Evolutionary conservation across 805 yeast genomes (phyloP).

Genomic region (Ogataea kodamae): DNA sequence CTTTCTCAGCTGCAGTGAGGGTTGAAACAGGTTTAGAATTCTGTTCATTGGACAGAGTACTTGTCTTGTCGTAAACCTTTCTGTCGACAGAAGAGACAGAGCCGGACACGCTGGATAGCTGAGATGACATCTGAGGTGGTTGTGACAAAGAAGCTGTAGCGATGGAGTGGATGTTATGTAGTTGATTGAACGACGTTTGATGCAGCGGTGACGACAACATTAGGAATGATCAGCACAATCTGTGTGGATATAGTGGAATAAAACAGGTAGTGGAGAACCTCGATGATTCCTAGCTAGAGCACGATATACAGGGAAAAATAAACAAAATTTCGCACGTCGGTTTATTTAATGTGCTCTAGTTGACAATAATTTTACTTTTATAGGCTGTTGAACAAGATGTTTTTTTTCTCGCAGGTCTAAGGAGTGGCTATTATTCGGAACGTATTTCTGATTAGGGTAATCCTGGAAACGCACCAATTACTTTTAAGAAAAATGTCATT

Average conservation of each 20-base stretch:
- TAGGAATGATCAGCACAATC: too few species aligned
- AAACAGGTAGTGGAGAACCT: background rate
- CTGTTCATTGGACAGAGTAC: slow-evolving; percentile 1
- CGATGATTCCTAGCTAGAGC: slow-evolving; percentile 1
- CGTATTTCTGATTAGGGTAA: slow-evolving; percentile 5
- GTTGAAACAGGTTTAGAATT: slow-evolving; percentile 6
- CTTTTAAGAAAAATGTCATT: slow-evolving; percentile 2
- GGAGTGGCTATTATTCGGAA: slow-evolving; percentile 6
- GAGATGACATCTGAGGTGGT: slow-evolving; percentile 7
- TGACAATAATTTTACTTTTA: slow-evolving; percentile 9
- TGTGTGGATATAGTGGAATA: too few species aligned
- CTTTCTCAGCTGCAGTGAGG: slow-evolving; percentile 17
- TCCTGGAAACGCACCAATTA: slow-evolving; percentile 4
- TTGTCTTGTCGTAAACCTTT: slow-evolving; percentile 2
- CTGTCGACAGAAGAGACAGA: slow-evolving; percentile 1
- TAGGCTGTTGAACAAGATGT: slow-evolving; percentile 9
- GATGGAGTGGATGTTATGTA: slow-evolving; percentile 19
- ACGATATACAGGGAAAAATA: background rate
- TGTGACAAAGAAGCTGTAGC: slow-evolving; percentile 9
- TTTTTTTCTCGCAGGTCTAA: slow-evolving; percentile 7
- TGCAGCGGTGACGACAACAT: slow-evolving; percentile 24
- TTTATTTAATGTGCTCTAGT: slow-evolving; percentile 3
- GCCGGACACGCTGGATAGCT: slow-evolving; percentile 2
- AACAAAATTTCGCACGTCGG: slow-evolving; percentile 1
- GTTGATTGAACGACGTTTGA: slow-evolving; percentile 16